Base-by-base conservation (phyloP, 768 basidiomycete species). In the Filobasidium floriforme region DNA sequence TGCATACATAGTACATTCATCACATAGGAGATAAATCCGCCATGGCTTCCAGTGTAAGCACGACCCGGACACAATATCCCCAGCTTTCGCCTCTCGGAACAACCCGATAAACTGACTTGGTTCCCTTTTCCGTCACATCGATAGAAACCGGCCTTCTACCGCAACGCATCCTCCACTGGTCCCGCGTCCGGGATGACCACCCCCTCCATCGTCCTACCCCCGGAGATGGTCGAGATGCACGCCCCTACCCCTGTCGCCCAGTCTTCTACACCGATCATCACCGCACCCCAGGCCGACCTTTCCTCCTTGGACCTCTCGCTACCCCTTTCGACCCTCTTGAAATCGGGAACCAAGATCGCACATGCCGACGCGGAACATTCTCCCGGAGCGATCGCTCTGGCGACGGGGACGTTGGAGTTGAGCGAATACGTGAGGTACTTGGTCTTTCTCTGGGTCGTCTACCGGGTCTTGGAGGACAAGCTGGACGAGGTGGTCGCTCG, bases 401-500 rank as follows among this genome's bases (percentile, higher is more conserved):
- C 84, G 24, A 82, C 82, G 62, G 88, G 88, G 11, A 80, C 82
- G 65, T 81, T 89, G 41, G 80, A 81, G 62, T 82, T 82, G 74
- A 82, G 84, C 51, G 87, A 88, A 73, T 90, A 90, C 75, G 78
- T 85, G 18, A 82, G 83, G 59, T 88, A 85, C 77, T 81, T 89
- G 52, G 86, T 89, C 81, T 85, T 88, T 81, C 83, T 90, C 26
- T 89, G 87, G 85, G 83, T 88, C 71, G 79, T 91, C 29, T 92
- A 90, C 79, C 80, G 7, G 19, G 68, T 63, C 11, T 24, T 69
- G 18, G 65, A 69, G 40, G n/a, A 32, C 14, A 57, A 69, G 41
- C 41, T 69, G 44, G 64, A 57, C 29, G 24, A 51, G 44, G 41
- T 43, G 43, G 43, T 66, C 55, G 12, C 41, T 14, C 7, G 40